Evolutionary conservation across 805 yeast species (phyloP).

Genomic region (Kodamaea fukazawae): DNA sequence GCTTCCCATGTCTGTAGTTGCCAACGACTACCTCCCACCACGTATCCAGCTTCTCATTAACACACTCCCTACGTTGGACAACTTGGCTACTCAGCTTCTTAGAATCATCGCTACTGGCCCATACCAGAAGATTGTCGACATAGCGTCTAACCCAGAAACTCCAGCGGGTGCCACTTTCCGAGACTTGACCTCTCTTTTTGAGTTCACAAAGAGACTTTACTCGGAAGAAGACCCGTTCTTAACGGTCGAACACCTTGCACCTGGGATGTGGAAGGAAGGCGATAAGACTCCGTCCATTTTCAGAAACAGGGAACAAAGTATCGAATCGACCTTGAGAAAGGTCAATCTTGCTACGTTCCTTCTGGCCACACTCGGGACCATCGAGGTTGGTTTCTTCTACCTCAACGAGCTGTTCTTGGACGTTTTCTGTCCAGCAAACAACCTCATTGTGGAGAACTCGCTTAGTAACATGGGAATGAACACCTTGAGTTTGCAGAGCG

Average conservation of each 20-base stretch:
- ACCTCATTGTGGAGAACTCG: slow-evolving; percentile 47
- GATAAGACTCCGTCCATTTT: slow-evolving; percentile 55
- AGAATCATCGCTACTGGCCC: slow-evolving; percentile 71
- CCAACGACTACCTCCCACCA: slow-evolving; percentile 55
- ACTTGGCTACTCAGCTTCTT: slow-evolving; percentile 75
- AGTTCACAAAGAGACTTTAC: slow-evolving; percentile 69
- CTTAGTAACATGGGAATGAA: slow-evolving; percentile 33
- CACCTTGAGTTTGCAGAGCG: slow-evolving; percentile 34
- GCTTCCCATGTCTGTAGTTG: slow-evolving; percentile 55
- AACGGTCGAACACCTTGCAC: slow-evolving; percentile 65
- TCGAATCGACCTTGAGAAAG: slow-evolving; percentile 68
- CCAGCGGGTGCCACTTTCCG: slow-evolving; percentile 66
- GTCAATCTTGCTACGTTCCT: slow-evolving; percentile 86
- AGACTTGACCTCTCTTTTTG: slow-evolving; percentile 71
- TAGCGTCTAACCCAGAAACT: slow-evolving; percentile 63
- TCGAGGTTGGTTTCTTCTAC: slow-evolving; percentile 83
- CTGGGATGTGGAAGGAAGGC: slow-evolving; percentile 69
- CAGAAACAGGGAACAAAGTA: slow-evolving; percentile 58
- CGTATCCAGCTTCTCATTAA: slow-evolving; percentile 64
- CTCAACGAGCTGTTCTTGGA: slow-evolving; percentile 82
- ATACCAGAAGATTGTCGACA: slow-evolving; percentile 68
- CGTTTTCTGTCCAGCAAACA: slow-evolving; percentile 78
- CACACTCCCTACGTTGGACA: slow-evolving; percentile 75
- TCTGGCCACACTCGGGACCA: slow-evolving; percentile 79
- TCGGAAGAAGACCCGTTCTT: slow-evolving; percentile 71